A percentile compares a stretch with the other conserved stretches of the same genome.
phyloP scores from a whole-genome alignment of 2,329 filamentous ascomycete species.

The Cladophialophora chaetospira region DNA sequence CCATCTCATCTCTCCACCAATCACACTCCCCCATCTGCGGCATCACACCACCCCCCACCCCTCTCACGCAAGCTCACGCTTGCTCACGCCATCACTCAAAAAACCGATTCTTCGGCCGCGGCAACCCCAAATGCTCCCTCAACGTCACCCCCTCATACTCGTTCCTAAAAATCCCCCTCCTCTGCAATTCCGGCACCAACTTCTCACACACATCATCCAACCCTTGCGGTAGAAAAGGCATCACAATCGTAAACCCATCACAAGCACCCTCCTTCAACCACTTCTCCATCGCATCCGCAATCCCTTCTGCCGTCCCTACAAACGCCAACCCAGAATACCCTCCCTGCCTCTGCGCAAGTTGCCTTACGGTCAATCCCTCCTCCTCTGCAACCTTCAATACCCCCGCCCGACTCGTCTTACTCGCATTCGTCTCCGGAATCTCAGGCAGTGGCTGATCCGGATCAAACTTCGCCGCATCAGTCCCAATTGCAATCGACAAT shows the following conservation, averaged over 20 bases:
- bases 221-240: slow-evolving; percentile 55
- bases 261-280: slow-evolving; percentile 53
- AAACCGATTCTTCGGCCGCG: slow-evolving; percentile 48
- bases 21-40: too few species aligned
- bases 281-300: slow-evolving; percentile 53
- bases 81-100: slow-evolving; percentile 33
- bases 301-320: slow-evolving; percentile 52
- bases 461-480: slow-evolving; percentile 52
- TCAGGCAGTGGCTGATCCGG: slow-evolving; percentile 55
- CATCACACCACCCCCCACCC: too few species aligned
- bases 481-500: slow-evolving; percentile 52
- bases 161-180: slow-evolving; percentile 53
- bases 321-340: slow-evolving; percentile 56
- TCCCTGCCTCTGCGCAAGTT: slow-evolving; percentile 55
- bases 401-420: slow-evolving; percentile 51
- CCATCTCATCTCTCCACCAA: too few species aligned
- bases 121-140: slow-evolving; percentile 57
- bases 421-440: slow-evolving; percentile 57
- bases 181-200: slow-evolving; percentile 55
- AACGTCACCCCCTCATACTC: slow-evolving; percentile 58
- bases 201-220: slow-evolving; percentile 52
- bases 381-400: slow-evolving; percentile 49
- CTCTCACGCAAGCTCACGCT: too few species aligned
- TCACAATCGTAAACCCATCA: slow-evolving; percentile 56
- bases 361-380: slow-evolving; percentile 53